phyloP scores from a whole-genome alignment of 208 protist genomes.

The Acanthamoeba healyi region DNA sequence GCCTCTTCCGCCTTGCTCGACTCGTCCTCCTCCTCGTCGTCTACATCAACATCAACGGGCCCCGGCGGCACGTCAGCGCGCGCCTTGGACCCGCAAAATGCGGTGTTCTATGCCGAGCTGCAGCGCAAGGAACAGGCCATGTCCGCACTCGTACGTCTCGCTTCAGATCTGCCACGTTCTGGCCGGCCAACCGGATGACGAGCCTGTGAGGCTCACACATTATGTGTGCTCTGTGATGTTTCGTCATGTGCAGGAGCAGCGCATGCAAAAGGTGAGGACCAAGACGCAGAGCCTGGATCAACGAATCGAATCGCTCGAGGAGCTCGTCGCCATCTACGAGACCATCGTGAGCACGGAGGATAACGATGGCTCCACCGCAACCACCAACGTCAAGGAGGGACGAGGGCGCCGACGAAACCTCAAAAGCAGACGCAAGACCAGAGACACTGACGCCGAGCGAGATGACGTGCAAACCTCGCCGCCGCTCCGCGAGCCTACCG shows the following conservation, averaged over 20 bases:
- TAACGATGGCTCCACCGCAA: neutral
- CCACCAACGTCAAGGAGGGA: neutral
- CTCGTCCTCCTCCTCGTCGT: neutral
- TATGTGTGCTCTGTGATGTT: too few species aligned
- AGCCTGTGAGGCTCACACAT: too few species aligned
- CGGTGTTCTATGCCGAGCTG: neutral
- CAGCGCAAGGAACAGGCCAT: slow-evolving; percentile 32
- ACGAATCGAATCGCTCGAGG: slow-evolving; percentile 31
- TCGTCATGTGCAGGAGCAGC: neutral
- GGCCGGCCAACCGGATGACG: too few species aligned
- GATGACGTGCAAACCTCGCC: neutral
- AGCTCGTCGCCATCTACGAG: slow-evolving; percentile 30
- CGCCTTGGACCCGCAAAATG: neutral
- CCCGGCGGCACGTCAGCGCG: neutral
- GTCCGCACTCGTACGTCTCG: slow-evolving; percentile 18
- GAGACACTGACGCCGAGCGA: neutral
- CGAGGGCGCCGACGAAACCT: neutral
- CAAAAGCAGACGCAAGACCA: neutral
- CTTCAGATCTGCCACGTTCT: neutral
- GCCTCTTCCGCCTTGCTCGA: neutral
- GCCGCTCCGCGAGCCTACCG: neutral
- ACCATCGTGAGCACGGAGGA: neutral
- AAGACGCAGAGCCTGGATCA: slow-evolving; percentile 27
- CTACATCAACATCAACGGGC: neutral
- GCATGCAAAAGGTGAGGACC: slow-evolving; percentile 29